Evolutionary conservation across 305 asterid species (phyloP), one percentile per base, ranked within the genome.

Genomic region (Fraxinus floribunda): DNA sequence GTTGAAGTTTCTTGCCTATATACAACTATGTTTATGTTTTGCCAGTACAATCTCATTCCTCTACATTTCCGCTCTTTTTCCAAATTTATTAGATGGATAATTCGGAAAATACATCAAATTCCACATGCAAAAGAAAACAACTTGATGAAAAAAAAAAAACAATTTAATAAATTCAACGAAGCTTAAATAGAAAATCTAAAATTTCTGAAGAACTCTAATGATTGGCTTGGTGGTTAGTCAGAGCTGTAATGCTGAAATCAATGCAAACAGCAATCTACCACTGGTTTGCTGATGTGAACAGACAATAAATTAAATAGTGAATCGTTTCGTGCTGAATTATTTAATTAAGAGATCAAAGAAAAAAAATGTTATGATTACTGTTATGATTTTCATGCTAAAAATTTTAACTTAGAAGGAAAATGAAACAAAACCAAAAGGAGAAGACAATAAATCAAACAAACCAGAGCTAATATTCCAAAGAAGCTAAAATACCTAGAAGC

Each of bases 21-120:
- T 20, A n/a, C 13, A 26, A 38, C 30, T 75, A 77, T 78, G 29
- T 78, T 72, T 80, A 57, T 71, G 60, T 22, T 49, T 62, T 34
- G 76, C 78, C 64, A 76, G 77, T 78, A 66, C 41, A 79, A 78
- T 76, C 76, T 49, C 75, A 68, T 78, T 81, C 80, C 70, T 16
- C 38, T 77, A 24, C 35, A 30, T 38, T 24, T 62, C 29, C 73
- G 79, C 80, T 77, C 82, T 79, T 76, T 32, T 30, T 46, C 77
- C 52, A 24, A 35, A 57, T 44, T 74, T 34, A 24, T 80, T 44
- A 9, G 44, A 39, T 30, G 34, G 79, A 73, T 73, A 70, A 26
- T 36, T 74, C 71, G 29, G 72, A 4, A 64, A 72, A 30, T 15
- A 71, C 44, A 8, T n/a, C 46, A 72, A 34, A 72, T 15, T 32